Evolutionary conservation across 352 stramenopile species (phyloP), one percentile per base, ranked within the genome.

Genomic region (Phytopythium litorale): DNA sequence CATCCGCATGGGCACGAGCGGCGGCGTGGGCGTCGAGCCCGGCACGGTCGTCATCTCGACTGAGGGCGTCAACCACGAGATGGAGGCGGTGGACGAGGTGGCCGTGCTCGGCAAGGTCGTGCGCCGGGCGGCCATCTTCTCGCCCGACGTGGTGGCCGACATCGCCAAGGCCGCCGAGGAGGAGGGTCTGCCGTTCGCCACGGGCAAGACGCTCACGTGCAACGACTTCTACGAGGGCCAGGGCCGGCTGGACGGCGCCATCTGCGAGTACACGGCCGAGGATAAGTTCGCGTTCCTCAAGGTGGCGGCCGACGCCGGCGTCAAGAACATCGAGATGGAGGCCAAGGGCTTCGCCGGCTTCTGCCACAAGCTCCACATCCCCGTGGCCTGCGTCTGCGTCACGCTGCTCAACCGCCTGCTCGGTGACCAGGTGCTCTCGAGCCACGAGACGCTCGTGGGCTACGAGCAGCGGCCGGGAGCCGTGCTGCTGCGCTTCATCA

Each of bases 311-410:
- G 75, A 68, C 18, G 67, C 66, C 13, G 84, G 86, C 38, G 82
- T 92, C 38, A 78, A 80, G 59, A 94, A 94, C 76, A 94, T 94
- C 37, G 86, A 94, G 68, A 94, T 94, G 86, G 86, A 94, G 65
- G 84, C 76, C 30, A 73, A 77, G 15, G 63, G 75, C 60, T 90
- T 94, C 46, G 81, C 86, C 23, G 74, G 75, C 54, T 91, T 92
- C 62, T 90, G 82, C 62, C 76, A 90, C 70, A 84, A 85, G 66
- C 81, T 92, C 52, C 65, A 84, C 40, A 93, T 94, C 65, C 80
- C 81, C n/a, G 72, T 88, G 7, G 84, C 79, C 0, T 71, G 89
- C 45, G 71, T 89, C 15, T 94, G 85, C 57, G 83, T 92, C 60
- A 84, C 82, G 32, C 71, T 94, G 28, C 64, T 94, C 25, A 91